Percentiles rank a stretch among this genome's conserved stretches.
phyloP scores from a whole-genome alignment of 2,329 filamentous ascomycete genomes.

The Microdochium nivale region DNA sequence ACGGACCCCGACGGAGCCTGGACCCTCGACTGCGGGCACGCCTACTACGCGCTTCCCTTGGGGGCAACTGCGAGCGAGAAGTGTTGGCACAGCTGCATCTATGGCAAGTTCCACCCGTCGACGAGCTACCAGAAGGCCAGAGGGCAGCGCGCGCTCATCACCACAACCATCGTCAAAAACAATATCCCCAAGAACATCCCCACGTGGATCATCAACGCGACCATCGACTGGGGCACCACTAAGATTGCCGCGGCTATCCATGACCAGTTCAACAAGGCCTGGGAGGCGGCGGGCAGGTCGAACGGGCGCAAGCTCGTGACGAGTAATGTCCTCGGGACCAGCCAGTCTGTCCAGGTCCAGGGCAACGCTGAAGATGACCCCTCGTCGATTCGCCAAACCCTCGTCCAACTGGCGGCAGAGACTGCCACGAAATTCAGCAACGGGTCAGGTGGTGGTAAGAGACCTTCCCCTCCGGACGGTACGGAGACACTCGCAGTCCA shows the following conservation, averaged over 20 bases:
- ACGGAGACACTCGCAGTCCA: background rate
- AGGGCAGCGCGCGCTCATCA: background rate
- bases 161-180: background rate
- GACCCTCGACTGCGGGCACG: background rate
- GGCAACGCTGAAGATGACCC: background rate
- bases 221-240: background rate
- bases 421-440: background rate
- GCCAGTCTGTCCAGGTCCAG: background rate
- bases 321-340: background rate
- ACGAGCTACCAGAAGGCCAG: background rate
- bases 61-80: background rate
- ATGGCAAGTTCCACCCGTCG: background rate
- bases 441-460: background rate
- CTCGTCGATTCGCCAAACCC: background rate
- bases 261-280: background rate
- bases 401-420: background rate
- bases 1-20: background rate
- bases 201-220: background rate
- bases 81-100: background rate
- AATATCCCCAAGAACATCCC: background rate
- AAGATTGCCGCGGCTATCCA: background rate
- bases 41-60: background rate
- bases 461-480: background rate
- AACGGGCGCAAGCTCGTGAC: background rate
- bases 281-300: background rate